Evolutionary conservation across 345 rosid genomes (phyloP), one percentile per base, ranked within the genome.

Genomic region (Sisymbrium altissimum): DNA sequence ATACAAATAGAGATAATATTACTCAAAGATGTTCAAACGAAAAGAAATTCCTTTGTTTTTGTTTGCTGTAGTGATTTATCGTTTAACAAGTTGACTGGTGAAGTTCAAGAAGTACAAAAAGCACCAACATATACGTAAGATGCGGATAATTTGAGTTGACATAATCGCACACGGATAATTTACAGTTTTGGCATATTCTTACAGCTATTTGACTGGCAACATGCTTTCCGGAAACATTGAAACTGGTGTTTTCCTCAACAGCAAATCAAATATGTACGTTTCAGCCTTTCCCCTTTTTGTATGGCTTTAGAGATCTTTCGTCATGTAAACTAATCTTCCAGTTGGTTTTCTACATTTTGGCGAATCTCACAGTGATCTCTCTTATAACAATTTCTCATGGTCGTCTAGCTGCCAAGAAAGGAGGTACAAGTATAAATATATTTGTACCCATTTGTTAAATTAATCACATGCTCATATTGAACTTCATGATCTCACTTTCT

Each of bases 331-430:
- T 61, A 52, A 50, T 48, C 11, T 53, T 46, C 18, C 36, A 7
- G 41, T 52, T 2, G 50, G 11, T 18, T 49, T 25, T 71, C 21
- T 30, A 2, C 5, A 30, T 46, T 18, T 58, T n/a, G 66, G n/a
- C 9, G 29, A 21, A 14, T 39, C 4, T 61, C 14, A 12, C 55
- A 73, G 77, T 64, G 77, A 73, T 64, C 38, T 73, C 61, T 73
- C 77, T 63, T 32, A 55, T 2, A 73, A 73, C 56, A 73, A 54
- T 55, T 73, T 73, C 45, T 15, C 71, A 30, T 73, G 53, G 71
- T 30, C 54, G 0, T 4, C 64, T 49, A 32, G 15, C 21, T 73
- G 77, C 38, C 32, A 17, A 1, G 27, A 41, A 23, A 19, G 2
- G 13, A 50, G 63, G 77, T 72, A 72, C 0, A 9, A 29, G 0